Conservation (phyloP, 2,329 filamentous ascomycete genomes). For the Fusarium sp. region DNA sequence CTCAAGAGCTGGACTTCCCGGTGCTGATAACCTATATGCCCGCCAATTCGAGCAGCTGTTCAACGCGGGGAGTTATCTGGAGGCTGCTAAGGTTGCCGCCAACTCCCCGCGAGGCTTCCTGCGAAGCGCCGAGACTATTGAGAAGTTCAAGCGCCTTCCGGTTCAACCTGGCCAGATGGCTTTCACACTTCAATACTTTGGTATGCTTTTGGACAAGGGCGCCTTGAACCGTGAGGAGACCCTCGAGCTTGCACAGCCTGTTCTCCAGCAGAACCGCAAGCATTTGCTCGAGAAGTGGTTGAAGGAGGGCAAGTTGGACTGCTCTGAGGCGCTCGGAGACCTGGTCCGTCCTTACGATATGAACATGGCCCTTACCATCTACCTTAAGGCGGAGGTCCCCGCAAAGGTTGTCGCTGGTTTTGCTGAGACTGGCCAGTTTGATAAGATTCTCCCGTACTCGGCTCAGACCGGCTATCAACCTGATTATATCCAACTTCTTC, state of each 20-base stretch:
- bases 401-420: conserved; percentile 96
- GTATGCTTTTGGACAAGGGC: conserved; percentile 96
- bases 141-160: conserved; percentile 90
- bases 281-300: conserved; percentile 98
- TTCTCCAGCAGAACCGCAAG: conserved; percentile 92
- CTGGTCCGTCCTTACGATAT: conserved; percentile 91
- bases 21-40: conserved; percentile 91
- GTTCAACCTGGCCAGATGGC: conserved; percentile 88
- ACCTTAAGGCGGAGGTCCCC: conserved; percentile 88
- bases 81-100: conserved; percentile 94
- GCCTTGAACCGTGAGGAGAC: conserved; percentile 92
- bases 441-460: conserved; percentile 94
- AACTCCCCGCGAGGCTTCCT: conserved; percentile 97
- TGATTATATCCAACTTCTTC: conserved; percentile 92
- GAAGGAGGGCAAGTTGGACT: conserved; percentile 93
- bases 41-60: conserved; percentile 93
- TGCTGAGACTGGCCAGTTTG: conserved; percentile 95
- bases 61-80: conserved; percentile 80
- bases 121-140: conserved; percentile 93
- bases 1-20: conserved; percentile 90
- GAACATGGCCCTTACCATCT: conserved; percentile 86
- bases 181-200: conserved; percentile 96
- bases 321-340: conserved; percentile 96
- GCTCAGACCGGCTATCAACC: conserved; percentile 87
- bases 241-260: conserved; percentile 90